Evolutionary conservation across 2,329 filamentous ascomycete genomes (phyloP).

Genomic region (Penicillium occitanis): DNA sequence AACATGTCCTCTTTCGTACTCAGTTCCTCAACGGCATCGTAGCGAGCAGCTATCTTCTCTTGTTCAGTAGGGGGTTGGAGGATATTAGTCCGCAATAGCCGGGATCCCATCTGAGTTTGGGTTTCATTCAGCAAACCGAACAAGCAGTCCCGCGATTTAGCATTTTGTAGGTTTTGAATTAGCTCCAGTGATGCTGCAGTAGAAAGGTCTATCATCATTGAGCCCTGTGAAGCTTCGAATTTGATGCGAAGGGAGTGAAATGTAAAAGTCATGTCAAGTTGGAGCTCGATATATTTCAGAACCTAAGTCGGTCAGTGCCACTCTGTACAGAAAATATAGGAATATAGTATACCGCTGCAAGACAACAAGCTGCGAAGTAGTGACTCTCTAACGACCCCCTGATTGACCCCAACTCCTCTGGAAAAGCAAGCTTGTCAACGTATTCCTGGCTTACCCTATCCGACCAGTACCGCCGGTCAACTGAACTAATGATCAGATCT

Average conservation of each 20-base stretch:
- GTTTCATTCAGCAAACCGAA: conserved; percentile 86
- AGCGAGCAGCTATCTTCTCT: conserved; percentile 67
- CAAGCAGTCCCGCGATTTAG: conserved; percentile 77
- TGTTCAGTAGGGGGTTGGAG: conserved; percentile 80
- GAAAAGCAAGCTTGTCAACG: conserved; percentile 75
- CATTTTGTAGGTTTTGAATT: conserved; percentile 77
- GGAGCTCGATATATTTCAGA: conserved; percentile 75
- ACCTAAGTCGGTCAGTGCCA: conserved; percentile 52
- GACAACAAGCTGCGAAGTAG: conserved; percentile 80
- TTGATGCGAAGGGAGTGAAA: conserved; percentile 80
- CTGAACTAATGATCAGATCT: conserved; percentile 59
- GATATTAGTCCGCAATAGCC: conserved; percentile 80
- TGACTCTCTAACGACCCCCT: conserved; percentile 78
- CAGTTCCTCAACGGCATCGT: conserved; percentile 81
- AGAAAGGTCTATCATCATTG: conserved; percentile 92
- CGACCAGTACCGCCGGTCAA: conserved; percentile 81
- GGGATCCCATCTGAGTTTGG: conserved; percentile 80
- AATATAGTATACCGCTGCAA: conserved; percentile 68
- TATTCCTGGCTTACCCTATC: conserved; percentile 75
- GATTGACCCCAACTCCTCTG: conserved; percentile 75
- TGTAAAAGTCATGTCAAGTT: conserved; percentile 66
- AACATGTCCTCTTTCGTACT: conserved; percentile 83
- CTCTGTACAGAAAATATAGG: conserved; percentile 13
- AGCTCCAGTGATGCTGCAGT: conserved; percentile 86
- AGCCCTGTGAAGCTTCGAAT: conserved; percentile 84